Conservation (phyloP, 2,329 filamentous ascomycete genomes). For the Neophaeococcomyces aloes region DNA sequence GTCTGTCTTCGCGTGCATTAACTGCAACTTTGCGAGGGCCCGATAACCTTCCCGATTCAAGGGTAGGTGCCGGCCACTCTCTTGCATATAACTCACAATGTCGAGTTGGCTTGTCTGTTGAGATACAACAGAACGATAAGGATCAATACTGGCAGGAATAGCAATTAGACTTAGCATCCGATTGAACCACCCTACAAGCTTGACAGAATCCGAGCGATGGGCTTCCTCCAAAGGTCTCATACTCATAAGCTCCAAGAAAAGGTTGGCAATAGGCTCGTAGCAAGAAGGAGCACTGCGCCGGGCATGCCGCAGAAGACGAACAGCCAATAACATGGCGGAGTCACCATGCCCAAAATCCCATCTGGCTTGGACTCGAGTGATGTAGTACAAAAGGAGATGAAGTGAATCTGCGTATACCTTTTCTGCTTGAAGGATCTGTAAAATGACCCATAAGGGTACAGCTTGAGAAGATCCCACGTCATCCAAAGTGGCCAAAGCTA, state of each 20-base stretch:
- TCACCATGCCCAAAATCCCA: background rate
- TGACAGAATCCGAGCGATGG: conserved; percentile 1
- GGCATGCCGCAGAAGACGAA: conserved; percentile 42
- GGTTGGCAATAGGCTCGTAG: conserved; percentile 29
- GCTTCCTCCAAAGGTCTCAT: conserved; percentile 11
- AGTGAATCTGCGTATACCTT: conserved; percentile 30
- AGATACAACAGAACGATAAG: conserved; percentile 37
- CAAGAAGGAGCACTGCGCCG: conserved; percentile 39
- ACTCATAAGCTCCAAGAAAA: conserved; percentile 23
- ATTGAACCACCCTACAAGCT: conserved; percentile 33
- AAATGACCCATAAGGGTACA: conserved; percentile 38
- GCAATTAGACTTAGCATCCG: conserved; percentile 39
- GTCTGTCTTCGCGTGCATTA: conserved; percentile 46
- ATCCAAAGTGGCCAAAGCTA: conserved; percentile 24
- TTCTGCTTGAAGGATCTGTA: conserved; percentile 37
- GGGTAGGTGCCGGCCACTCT: conserved; percentile 41
- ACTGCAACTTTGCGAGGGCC: conserved; percentile 45
- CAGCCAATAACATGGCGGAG: conserved; percentile 25
- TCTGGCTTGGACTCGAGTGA: background rate
- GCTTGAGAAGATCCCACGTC: conserved; percentile 8
- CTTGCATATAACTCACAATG: conserved; percentile 48
- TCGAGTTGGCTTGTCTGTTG: conserved; percentile 50
- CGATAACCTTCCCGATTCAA: conserved; percentile 50
- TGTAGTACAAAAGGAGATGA: background rate
- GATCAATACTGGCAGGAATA: conserved; percentile 36